Evolutionary conservation across 108 stramenopile genomes (phyloP).

Genomic region (Stephanodiscus minutulus): DNA sequence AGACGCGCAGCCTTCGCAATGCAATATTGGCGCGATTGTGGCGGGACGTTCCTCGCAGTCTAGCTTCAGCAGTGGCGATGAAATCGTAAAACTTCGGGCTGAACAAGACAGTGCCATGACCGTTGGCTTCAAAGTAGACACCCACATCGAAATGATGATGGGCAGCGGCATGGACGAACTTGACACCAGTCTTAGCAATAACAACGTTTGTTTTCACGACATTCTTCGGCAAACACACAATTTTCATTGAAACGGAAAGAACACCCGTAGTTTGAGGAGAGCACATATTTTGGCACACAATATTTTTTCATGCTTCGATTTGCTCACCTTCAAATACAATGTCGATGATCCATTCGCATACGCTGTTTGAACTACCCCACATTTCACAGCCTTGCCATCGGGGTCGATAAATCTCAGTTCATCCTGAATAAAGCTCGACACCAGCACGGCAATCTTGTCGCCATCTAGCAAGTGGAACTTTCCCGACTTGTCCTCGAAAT

Average conservation of each 20-base stretch:
- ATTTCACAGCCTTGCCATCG: slow-evolving; percentile 51
- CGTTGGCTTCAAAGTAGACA: slow-evolving; percentile 99
- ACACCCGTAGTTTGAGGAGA: neutral
- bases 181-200: slow-evolving; percentile 97
- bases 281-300: neutral
- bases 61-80: slow-evolving; percentile 37
- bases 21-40: slow-evolving; percentile 48
- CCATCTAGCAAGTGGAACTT: slow-evolving; percentile 90
- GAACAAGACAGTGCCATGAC: slow-evolving; percentile 98
- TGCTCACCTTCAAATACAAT: slow-evolving; percentile 68
- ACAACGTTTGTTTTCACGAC: slow-evolving; percentile 59
- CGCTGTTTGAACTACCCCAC: slow-evolving; percentile 98
- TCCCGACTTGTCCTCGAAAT: slow-evolving; percentile 51
- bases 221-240: slow-evolving; percentile 23
- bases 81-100: slow-evolving; percentile 55
- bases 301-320: neutral
- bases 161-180: slow-evolving; percentile 95
- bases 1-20: slow-evolving; percentile 46
- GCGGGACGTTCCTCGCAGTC: slow-evolving; percentile 30
- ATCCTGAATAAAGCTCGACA: slow-evolving; percentile 82
- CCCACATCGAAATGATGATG: slow-evolving; percentile 93
- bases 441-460: slow-evolving; percentile 93
- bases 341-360: slow-evolving; percentile 99
- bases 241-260: slow-evolving; percentile 1
- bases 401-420: slow-evolving; percentile 57